phyloP scores from a whole-genome alignment of 106 monocot genomes.

The Allium cepa region DNA sequence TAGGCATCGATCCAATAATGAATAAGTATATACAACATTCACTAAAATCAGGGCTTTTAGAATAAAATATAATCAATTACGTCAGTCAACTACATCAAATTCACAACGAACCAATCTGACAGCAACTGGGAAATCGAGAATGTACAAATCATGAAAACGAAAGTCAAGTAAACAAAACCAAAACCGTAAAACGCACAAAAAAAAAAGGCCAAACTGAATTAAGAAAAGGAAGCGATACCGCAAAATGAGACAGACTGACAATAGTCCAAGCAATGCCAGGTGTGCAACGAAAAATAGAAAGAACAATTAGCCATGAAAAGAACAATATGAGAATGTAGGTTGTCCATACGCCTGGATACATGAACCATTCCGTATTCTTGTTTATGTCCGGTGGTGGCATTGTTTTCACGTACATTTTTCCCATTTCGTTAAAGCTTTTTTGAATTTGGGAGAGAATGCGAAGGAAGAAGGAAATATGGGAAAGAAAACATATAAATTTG shows the following conservation, averaged over 20 bases:
- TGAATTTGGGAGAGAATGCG: too few relatives aligned
- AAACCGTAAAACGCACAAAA: neutral
- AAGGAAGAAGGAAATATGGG: too few relatives aligned
- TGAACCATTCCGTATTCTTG: constrained; percentile 71
- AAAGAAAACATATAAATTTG: too few relatives aligned
- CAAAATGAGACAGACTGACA: constrained; percentile 43
- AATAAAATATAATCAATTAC: too few relatives aligned
- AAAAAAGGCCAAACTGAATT: neutral
- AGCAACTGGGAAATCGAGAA: neutral
- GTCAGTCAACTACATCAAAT: too few relatives aligned
- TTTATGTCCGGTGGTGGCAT: constrained; percentile 43
- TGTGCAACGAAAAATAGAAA: constrained; percentile 43
- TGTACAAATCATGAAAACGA: too few relatives aligned
- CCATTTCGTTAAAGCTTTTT: constrained; percentile 11
- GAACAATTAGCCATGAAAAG: constrained; percentile 47
- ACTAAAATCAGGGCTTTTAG: too few relatives aligned
- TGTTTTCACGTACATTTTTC: constrained; percentile 44
- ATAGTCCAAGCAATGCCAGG: constrained; percentile 53
- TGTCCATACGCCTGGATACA: constrained; percentile 66
- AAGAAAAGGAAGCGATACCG: constrained; percentile 10
- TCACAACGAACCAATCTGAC: neutral
- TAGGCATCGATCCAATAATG: too few relatives aligned
- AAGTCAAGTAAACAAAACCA: neutral
- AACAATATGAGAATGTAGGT: constrained; percentile 63
- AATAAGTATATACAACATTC: too few relatives aligned